These are phyloP conservation scores for Hemerocallis citrina DNA, from an alignment of 106 monocot genomes.

Conservation along the genomic window DNA sequence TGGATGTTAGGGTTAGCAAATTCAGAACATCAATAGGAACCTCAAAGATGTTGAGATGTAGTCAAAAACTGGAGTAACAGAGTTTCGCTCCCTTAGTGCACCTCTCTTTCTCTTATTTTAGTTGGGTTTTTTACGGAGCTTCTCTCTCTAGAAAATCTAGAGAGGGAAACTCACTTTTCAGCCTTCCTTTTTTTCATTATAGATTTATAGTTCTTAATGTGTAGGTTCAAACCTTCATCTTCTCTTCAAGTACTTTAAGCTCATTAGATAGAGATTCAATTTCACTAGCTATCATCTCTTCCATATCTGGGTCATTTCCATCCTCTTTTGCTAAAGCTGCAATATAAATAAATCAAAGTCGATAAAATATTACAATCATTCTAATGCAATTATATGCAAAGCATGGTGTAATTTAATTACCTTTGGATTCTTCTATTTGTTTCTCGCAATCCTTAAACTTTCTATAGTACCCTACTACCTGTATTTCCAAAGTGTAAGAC, in stretches of 20 bases:
- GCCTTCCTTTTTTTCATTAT: too few relatives aligned
- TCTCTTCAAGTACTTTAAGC: conserved; percentile 67
- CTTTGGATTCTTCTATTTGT: conserved; percentile 83
- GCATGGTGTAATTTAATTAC: conserved; percentile 24
- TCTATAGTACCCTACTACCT: conserved; percentile 74
- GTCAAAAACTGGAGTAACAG: too few relatives aligned
- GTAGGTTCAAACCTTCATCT: conserved; percentile 49
- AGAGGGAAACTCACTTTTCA: too few relatives aligned
- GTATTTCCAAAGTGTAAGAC: conserved; percentile 16
- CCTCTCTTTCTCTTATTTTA: too few relatives aligned
- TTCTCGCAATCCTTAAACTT: conserved; percentile 83
- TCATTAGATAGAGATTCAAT: conserved; percentile 56
- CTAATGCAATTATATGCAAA: conserved; percentile 4
- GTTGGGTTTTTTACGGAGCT: too few relatives aligned
- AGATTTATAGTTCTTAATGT: neutral
- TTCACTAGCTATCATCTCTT: conserved; percentile 82
- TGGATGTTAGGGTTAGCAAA: too few relatives aligned
- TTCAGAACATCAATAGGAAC: too few relatives aligned
- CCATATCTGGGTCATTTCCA: conserved; percentile 78
- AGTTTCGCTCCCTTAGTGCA: too few relatives aligned
- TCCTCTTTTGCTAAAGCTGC: conserved; percentile 76
- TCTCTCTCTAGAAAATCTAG: too few relatives aligned
- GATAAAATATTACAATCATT: conserved; percentile 9
- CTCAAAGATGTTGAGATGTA: too few relatives aligned
- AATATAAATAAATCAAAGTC: conserved; percentile 13